phyloP scores from a whole-genome alignment of 2,329 filamentous ascomycete genomes.

The Aspergillus cejpii region DNA sequence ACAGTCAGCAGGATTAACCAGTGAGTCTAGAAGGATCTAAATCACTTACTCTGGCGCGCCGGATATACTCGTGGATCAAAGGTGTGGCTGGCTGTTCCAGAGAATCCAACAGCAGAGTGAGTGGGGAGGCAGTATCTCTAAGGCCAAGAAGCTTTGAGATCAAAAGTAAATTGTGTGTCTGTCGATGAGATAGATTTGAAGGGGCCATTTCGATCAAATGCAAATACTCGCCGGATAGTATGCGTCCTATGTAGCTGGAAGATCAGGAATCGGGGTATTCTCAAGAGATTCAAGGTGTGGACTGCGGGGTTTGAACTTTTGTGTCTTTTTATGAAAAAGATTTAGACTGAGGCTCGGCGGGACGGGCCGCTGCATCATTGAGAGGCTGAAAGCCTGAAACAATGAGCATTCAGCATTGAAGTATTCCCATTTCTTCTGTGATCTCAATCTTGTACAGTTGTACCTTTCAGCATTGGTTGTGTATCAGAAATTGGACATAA shows the following conservation, averaged over 20 bases:
- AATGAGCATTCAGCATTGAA: too few relatives aligned
- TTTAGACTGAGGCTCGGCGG: constrained; percentile 31
- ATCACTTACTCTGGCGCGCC: constrained; percentile 60
- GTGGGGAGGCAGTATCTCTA: constrained; percentile 71
- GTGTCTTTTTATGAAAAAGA: too few relatives aligned
- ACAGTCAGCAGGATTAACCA: constrained; percentile 8
- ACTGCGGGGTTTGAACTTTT: constrained; percentile 19
- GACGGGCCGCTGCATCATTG: constrained; percentile 20
- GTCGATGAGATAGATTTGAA: constrained; percentile 52
- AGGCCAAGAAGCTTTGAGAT: constrained; percentile 75
- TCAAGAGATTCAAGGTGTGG: constrained; percentile 12
- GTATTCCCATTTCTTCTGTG: too few relatives aligned
- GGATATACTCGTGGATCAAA: constrained; percentile 65
- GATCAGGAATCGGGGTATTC: constrained; percentile 2
- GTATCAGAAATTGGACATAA: too few relatives aligned
- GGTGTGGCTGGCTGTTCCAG: constrained; percentile 72
- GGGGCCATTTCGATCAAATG: constrained; percentile 26
- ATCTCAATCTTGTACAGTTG: too few relatives aligned
- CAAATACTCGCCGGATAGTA: neutral
- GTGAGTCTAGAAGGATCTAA: neutral
- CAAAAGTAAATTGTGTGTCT: constrained; percentile 76
- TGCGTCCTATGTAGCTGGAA: too few relatives aligned
- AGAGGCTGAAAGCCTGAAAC: neutral
- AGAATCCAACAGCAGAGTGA: constrained; percentile 78
- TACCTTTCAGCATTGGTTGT: too few relatives aligned